Evolutionary conservation across 352 stramenopile species (phyloP), one percentile per base, ranked within the genome.

Genomic region (Globisporangium abappressorium): DNA sequence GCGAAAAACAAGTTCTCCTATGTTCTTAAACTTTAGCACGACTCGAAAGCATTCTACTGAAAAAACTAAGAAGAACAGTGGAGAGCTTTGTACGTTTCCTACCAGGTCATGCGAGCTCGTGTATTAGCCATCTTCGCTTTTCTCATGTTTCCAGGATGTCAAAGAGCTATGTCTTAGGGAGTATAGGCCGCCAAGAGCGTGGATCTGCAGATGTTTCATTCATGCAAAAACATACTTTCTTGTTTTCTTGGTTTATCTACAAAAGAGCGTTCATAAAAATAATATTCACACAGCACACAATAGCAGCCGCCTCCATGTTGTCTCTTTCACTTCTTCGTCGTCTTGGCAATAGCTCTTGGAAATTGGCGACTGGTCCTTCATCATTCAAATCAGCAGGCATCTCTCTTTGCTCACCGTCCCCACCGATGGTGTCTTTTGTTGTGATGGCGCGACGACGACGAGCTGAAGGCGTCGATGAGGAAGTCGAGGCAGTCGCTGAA

Each of bases 401-500:
- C 15, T 47, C 41, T 41, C 18, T 49, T 14, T 49, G 5, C 5
- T 78, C 74, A 12, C 65, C 70, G 68, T 26, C 24, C 38, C 58
- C 58, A 56, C 22, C 38, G 58, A 30, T 56, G 58, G 22, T 38
- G 12, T 41, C 55, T 56, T 18, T 11, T 56, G n/a, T 28, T 64
- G 57, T 28, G 58, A 8, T 33, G 46, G 30, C 60, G 60, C 20
- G 46, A 49, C 18, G 57, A 63, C 6, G 33, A 63, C 18, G 57
- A 38, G 47, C 61, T 59, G 22, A 68, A 68, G 5, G n/a, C n/a
- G 28, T 70, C 65, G 24, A 70, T 70, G 46, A 70, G 49, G 53
- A 65, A 70, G 58, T 70, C 65, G 18, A 70, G 34, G 26, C 56
- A 70, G 18, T 65, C 57, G 9, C 60, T 56, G 46, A 70, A 65